Evolutionary conservation across 2,329 filamentous ascomycete species (phyloP), one percentile per base, ranked within the genome.

Genomic region (Pseudogymnoascus sp.): DNA sequence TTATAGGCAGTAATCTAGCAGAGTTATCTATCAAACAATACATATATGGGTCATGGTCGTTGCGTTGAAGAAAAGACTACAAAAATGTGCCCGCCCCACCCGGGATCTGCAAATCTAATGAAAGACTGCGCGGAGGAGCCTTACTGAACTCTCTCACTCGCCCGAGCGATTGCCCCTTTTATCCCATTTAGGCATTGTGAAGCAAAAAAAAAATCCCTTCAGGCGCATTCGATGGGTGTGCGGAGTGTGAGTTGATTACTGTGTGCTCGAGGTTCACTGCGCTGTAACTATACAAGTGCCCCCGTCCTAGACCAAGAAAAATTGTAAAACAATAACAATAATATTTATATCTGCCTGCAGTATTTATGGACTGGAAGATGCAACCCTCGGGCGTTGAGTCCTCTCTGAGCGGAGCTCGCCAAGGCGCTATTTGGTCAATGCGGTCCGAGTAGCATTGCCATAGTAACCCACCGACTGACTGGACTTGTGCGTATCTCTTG

Each of bases 301-400:
- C 37, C 23, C 1, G n/a, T 8, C n/a, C n/a, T n/a, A n/a, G n/a
- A n/a, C n/a, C n/a, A 23, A 6, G 8, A 23, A 41, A 33, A 52
- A 52, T 12, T 7, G 45, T 52, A 52, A 52, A 52, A 52, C 45
- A 52, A 52, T 52, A 52, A 52, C 45, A 52, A 52, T 52, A 52
- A 52, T 19, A 30, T 52, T 30, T 52, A 52, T 52, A 52, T 52
- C 45, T 33, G 26, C n/a, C 45, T 52, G 45, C 26, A 52, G 45
- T 52, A 52, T 30, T 19, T 41, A 23, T n/a, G 26, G 18, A 52
- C 26, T 28, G 41, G 3, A 48, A 52, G 15, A 52, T 52, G 45
- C 45, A 19, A 52, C 45, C 45, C 26, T 33, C 45, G 45, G 8
- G n/a, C 45, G 45, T 5, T 52, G 45, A 52, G 45, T 30, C 45